phyloP scores from a whole-genome alignment of 129 eudicot genomes.

The Pseudognaphalium luteoalbum region DNA sequence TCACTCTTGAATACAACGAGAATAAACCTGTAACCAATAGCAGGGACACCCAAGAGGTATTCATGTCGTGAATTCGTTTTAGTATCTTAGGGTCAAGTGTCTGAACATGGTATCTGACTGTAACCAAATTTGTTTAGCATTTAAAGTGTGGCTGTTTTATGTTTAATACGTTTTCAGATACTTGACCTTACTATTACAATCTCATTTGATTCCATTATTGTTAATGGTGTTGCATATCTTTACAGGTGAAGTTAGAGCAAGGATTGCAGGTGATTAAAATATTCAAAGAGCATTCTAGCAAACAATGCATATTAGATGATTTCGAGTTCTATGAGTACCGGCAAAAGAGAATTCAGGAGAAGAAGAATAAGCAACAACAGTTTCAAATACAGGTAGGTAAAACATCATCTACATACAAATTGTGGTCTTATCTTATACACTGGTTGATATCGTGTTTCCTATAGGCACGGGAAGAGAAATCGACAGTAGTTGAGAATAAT shows the following conservation, averaged over 20 bases:
- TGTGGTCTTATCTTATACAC: not conserved
- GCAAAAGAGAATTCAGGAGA: constrained; percentile 75
- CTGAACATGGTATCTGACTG: no score
- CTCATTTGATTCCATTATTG: not conserved
- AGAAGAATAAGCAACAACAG: constrained; percentile 67
- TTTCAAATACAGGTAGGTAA: constrained; percentile 55
- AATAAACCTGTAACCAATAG: constrained; percentile 89
- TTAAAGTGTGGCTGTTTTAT: no score
- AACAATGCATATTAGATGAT: constrained; percentile 74
- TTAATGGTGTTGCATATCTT: not conserved
- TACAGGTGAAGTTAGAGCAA: constrained; percentile 75
- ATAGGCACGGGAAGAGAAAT: constrained; percentile 33
- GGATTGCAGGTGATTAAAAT: constrained; percentile 68
- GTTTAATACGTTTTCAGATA: no score
- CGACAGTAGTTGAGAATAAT: constrained; percentile 36
- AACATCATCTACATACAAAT: not conserved
- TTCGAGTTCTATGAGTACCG: constrained; percentile 81
- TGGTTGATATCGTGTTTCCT: not conserved
- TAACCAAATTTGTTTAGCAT: no score
- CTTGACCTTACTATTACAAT: not conserved
- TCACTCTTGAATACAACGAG: constrained; percentile 74
- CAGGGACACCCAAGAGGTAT: constrained; percentile 90
- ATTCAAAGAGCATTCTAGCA: constrained; percentile 67
- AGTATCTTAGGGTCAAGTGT: no score
- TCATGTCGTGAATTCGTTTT: not conserved